Percentiles rank a stretch among this genome's conserved stretches.
Conservation (phyloP, 2,329 filamentous ascomycete genomes). For the Beauveria medogensis region DNA sequence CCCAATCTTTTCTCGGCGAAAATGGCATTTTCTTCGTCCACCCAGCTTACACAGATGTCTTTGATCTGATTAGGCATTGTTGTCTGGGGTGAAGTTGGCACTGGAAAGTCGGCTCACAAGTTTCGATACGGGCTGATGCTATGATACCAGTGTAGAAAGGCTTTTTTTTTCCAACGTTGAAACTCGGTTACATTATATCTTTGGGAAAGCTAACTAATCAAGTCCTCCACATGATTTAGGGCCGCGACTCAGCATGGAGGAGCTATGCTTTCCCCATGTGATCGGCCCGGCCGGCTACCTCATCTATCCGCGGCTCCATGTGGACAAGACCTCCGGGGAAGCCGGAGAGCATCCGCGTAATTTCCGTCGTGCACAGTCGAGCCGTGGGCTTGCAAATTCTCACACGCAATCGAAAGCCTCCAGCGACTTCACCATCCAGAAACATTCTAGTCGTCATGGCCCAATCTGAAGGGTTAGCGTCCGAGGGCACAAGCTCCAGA, state of each 20-base stretch:
- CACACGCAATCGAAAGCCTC: background rate
- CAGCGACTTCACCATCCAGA: background rate
- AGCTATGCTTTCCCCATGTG: no score
- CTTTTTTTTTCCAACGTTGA: background rate
- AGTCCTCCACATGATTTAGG: no score
- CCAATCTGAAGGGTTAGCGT: background rate
- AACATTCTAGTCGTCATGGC: background rate
- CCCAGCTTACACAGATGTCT: conserved; percentile 17
- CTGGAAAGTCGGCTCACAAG: background rate
- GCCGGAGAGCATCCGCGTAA: background rate
- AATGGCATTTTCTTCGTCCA: conserved; percentile 28
- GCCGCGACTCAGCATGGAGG: no score
- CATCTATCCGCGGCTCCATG: no score
- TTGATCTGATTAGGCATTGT: conserved; percentile 24
- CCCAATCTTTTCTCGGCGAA: conserved; percentile 40
- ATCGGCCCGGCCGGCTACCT: no score
- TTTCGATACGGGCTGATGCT: background rate
- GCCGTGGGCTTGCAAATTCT: background rate
- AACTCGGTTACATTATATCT: background rate
- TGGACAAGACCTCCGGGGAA: background rate
- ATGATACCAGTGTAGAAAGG: background rate
- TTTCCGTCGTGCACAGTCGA: background rate
- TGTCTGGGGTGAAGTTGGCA: background rate
- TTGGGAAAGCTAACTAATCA: no score
- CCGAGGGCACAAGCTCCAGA: background rate